Evolutionary conservation across 495 filamentous ascomycete species (phyloP), one percentile per base, ranked within the genome.

Genomic region (Lineolata rhizophorae): DNA sequence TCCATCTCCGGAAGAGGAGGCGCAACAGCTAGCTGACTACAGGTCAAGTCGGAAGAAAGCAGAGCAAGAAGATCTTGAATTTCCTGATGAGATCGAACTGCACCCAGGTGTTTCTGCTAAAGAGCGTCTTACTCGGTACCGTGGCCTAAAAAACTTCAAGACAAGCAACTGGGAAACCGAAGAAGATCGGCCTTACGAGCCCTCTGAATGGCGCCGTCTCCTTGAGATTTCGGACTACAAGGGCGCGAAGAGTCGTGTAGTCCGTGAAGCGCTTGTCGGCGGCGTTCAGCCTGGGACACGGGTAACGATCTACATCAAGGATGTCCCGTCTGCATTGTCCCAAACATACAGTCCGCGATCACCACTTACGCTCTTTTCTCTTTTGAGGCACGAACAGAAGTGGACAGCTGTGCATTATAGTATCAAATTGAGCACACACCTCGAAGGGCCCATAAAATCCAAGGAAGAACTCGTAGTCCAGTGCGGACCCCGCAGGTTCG

Each of bases 1-100:
- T 47, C 78, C 69, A 12, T 72, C 80, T 11, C 80, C 78, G 18
- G 80, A 87, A 20, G 78, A 94, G 13, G 85, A 95, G 46, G 74
- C 71, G 21, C 60, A 64, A 38, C 62, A 84, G 36, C 56, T 97
- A 26, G 73, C 63, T 17, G 77, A 71, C 18, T 97, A 82, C 51
- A 68, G 87, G 9, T 58, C 63, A 18, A 72, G 65, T 32, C 78
- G 83, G 35, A 62, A 65, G 18, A 69, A 65, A 16, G 81, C 91
- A 41, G 82, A 93, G 41, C 60, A 78, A 32, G 84, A 95, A 15
- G 84, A 97, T 47, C 64, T 75, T 12, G 85, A 94, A 42, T 97
- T 95, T 55, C 87, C 87, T 3, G 87, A 97, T 37, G 87, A 97
- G 51, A 84, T 95, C 43, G 87, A 97, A 50, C 61, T 97, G 26